phyloP scores from a whole-genome alignment of 2,329 filamentous ascomycete genomes.

The Fusarium agapanthi region DNA sequence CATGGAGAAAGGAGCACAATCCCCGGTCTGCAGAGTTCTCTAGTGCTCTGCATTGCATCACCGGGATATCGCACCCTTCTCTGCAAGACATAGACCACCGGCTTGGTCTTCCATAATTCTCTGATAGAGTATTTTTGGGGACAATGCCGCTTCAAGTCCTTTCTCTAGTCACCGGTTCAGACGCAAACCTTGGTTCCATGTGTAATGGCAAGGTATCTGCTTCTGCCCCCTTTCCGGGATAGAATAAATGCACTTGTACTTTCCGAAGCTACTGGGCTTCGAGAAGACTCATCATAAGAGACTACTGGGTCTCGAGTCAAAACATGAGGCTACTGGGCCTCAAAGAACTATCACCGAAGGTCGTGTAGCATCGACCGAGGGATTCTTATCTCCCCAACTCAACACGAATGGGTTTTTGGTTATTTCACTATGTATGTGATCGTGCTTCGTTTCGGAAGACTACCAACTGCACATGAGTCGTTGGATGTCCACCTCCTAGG shows the following conservation, averaged over 20 bases:
- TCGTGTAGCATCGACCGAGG: slow-evolving; percentile 25
- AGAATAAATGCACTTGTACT: slow-evolving; percentile 14
- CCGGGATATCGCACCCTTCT: background rate
- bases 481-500: slow-evolving; percentile 35
- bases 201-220: background rate
- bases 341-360: background rate
- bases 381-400: slow-evolving; percentile 10
- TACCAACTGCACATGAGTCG: slow-evolving; percentile 30
- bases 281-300: slow-evolving; percentile 24
- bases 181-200: background rate
- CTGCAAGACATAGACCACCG: slow-evolving; percentile 6
- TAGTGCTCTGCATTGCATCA: background rate
- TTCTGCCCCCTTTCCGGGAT: slow-evolving; percentile 3
- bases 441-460: slow-evolving; percentile 32
- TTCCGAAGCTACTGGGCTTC: slow-evolving; percentile 30
- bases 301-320: slow-evolving; percentile 17
- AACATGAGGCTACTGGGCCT: slow-evolving; percentile 22
- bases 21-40: background rate
- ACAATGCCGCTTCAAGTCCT: slow-evolving; percentile 6
- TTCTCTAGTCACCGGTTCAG: slow-evolving; percentile 12
- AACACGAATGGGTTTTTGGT: slow-evolving; percentile 25
- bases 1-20: background rate
- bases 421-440: slow-evolving; percentile 24
- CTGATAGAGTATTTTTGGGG: background rate
- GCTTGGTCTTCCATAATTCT: background rate